Base-by-base conservation (phyloP, 164 flowering plant genomes). In the Amborella trichopoda region DNA sequence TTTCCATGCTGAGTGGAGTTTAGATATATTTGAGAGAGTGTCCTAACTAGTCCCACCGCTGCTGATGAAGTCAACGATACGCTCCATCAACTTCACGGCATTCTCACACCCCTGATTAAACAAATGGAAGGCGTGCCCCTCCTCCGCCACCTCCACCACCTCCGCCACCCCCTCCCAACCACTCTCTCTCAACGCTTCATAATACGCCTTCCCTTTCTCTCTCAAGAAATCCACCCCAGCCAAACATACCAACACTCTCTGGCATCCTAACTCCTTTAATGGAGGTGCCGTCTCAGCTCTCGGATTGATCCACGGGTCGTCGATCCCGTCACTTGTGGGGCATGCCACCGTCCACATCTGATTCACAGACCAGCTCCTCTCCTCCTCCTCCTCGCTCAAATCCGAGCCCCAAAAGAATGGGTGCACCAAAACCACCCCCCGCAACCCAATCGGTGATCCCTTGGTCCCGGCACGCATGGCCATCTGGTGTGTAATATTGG, bases 111-210 rank as follows among this genome's bases (percentile, higher is more conserved):
- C 5, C 1, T 63, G 67, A 14, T 68, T 30, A 36, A 54, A 36
- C 52, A 72, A 13, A 58, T 68, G 73, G 33, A 68, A 74, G 3
- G 61, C 59, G 50, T 74, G 78, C 5, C 40, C 69, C 26, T 65
- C 66, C 4, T 61, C 73, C 47, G 60, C 14, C 5, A 51, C 28
- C 55, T 70, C 73, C 24, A 48, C 11, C 8, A 68, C 26, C 52
- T 67, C 78, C 43, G 51, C 55, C 1, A 4, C n/a, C 10, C 73
- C 73, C 0, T 25, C 51, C 78, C 75, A 70, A 23, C 62, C 71
- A 23, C 73, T 59, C 23, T 41, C 45, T 10, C 22, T 36, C 63
- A 73, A 30, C 5, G 27, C 13, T 17, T 70, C 64, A 4, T 56
- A 49, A 33, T 73, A 70, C 19, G 4, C 4, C 50, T 48, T 16